Evolutionary conservation across 352 stramenopile genomes (phyloP).

Genomic region (Phytophthora rubi): DNA sequence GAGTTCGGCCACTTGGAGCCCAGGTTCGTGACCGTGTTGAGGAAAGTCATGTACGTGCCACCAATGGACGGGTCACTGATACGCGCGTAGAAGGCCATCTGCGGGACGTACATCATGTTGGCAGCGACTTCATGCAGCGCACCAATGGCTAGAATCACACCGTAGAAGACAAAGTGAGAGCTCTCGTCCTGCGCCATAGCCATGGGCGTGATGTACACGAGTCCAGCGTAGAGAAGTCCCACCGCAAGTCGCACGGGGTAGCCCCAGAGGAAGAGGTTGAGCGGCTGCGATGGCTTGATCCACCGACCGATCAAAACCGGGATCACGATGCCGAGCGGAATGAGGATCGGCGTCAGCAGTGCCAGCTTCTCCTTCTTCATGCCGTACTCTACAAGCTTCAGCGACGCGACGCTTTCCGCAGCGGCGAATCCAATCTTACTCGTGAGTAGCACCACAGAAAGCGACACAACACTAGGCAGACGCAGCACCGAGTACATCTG

Average conservation of each 20-base stretch:
- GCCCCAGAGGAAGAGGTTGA: constrained; percentile 82
- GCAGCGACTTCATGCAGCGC: constrained; percentile 84
- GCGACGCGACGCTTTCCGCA: constrained; percentile 89
- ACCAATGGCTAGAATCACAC: constrained; percentile 69
- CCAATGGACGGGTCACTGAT: constrained; percentile 98
- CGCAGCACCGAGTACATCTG: constrained; percentile 88
- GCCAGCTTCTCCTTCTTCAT: constrained; percentile 94
- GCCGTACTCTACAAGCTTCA: constrained; percentile 94
- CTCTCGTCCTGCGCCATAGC: constrained; percentile 82
- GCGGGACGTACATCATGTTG: constrained; percentile 94
- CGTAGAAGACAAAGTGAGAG: constrained; percentile 83
- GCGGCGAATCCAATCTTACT: constrained; percentile 93
- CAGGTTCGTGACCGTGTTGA: constrained; percentile 99
- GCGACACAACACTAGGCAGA: constrained; percentile 86
- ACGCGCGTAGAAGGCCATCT: constrained; percentile 99
- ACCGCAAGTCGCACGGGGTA: constrained; percentile 88
- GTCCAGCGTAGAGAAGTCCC: constrained; percentile 80
- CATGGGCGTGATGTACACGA: constrained; percentile 83
- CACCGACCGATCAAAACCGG: constrained; percentile 78
- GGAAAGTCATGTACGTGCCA: constrained; percentile 99
- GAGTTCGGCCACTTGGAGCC: constrained; percentile 95
- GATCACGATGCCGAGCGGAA: constrained; percentile 90
- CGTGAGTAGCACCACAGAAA: constrained; percentile 92
- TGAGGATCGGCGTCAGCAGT: constrained; percentile 85
- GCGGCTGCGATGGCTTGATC: constrained; percentile 74